Conservation (phyloP, 2,329 filamentous ascomycete genomes). For the Clarireedia paspali region DNA sequence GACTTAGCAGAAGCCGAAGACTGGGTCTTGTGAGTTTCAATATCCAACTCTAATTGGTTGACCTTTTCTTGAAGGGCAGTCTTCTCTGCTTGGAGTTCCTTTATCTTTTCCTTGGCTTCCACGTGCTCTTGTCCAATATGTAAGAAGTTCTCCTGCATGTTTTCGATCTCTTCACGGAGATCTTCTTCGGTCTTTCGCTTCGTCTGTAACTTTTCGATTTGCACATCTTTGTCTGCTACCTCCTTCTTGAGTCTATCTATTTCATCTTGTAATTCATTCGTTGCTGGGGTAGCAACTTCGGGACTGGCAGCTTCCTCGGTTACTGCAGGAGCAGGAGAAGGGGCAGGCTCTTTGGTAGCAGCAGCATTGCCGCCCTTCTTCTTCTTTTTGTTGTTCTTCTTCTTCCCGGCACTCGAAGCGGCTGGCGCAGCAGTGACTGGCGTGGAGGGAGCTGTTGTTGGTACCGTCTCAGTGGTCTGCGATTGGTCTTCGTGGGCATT, state of each 20-base stretch:
- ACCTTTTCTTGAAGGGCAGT: slow-evolving; percentile 56
- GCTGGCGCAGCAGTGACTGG: slow-evolving; percentile 18
- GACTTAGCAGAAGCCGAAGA: slow-evolving; percentile 24
- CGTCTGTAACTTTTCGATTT: slow-evolving; percentile 63
- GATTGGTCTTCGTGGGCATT: slow-evolving; percentile 13
- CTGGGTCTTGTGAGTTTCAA: slow-evolving; percentile 35
- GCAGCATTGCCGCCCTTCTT: slow-evolving; percentile 50
- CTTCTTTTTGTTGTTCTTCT: slow-evolving; percentile 68
- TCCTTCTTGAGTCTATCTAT: slow-evolving; percentile 24
- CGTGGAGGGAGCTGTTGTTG: slow-evolving; percentile 36
- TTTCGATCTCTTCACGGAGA: slow-evolving; percentile 78
- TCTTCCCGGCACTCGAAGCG: slow-evolving; percentile 42
- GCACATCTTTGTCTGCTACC: slow-evolving; percentile 40
- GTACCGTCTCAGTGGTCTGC: slow-evolving; percentile 7
- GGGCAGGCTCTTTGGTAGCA: slow-evolving; percentile 24
- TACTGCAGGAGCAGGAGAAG: slow-evolving; percentile 10
- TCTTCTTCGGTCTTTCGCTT: slow-evolving; percentile 71
- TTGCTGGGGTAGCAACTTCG: slow-evolving; percentile 6
- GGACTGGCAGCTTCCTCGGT: slow-evolving; percentile 13
- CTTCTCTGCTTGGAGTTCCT: slow-evolving; percentile 65
- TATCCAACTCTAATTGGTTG: slow-evolving; percentile 61
- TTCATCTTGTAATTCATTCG: slow-evolving; percentile 22
- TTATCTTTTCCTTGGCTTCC: slow-evolving; percentile 68
- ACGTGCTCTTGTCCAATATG: slow-evolving; percentile 78
- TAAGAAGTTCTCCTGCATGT: slow-evolving; percentile 70